Base-by-base conservation (phyloP, 768 basidiomycete genomes). In the Strobilomyces dryophilus region DNA sequence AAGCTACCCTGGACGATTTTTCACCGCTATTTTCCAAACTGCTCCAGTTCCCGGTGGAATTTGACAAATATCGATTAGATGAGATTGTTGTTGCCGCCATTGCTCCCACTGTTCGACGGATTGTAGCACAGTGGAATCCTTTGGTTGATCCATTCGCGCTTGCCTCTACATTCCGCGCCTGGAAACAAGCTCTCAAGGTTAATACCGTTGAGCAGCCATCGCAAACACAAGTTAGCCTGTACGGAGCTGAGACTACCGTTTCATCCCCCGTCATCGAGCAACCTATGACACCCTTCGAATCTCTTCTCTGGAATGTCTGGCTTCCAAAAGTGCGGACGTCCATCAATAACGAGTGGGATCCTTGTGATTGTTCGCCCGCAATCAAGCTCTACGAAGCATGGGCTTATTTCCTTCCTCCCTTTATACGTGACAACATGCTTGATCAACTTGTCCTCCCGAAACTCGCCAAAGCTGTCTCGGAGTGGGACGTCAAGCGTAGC, bases 361-460 rank as follows among this genome's bases (percentile, higher is more conserved):
- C 94, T 3, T 74, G 79, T 47, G 73, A 83, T 36, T 84, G 94
- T 4, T 73, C 80, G 15, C 84, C 89, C 14, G 91, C 86, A 5
- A 82, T 98, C 36, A 82, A 79, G 45, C 74, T 99, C 3, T 90
- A 93, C 63, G 91, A 95, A 70, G 78, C 83, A 0, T 98, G 97
- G 97, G 80, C 85, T 1, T 79, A 82, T 1, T 83, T 95, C 57
- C 77, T 98, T 1, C 97, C 97, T 1, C 79, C 80, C 0, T 99
- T 98, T 72, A 85, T 99, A 54, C 82, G 83, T 49, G 95, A 98
- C 72, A 99, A 98, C 65, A 78, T 99, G 54, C 82, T 99, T 56
- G 95, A 98, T 66, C 97, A 99, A 68, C 83, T 99, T 21, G 81
- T 99, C 42, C 75, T 99, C 20, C 97, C 97, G 1, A 99, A 98